Base-by-base conservation (phyloP, 257 asterid genomes). In the Solanum bulbocastanum region DNA sequence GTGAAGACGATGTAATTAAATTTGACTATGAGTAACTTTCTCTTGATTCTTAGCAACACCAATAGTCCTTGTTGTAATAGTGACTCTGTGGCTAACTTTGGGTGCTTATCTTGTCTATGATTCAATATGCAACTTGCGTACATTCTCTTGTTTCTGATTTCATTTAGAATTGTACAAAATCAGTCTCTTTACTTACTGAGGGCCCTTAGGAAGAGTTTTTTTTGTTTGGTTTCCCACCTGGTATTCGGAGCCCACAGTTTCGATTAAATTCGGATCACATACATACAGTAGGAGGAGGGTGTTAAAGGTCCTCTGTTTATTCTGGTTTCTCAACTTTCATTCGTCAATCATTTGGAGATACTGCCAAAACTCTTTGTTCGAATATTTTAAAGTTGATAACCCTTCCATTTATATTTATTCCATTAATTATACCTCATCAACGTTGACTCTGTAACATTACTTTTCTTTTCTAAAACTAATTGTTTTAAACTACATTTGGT, bases 211-310 rank as follows among this genome's bases (percentile, higher is more conserved):
- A 23, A 36, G 46, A 36, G 30, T 1, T 73, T 7, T 18, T 3
- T 56, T 56, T 7, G 9, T 56, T 56, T 56, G 25, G 65, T 56
- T 56, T 56, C 1, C 23, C 9, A 52, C 60, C 0, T 0, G 58
- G 23, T 52, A 0, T 49, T 49, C 0, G 3, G 22, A 49, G 3
- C 60, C 8, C 0, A 1, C 4, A 44, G 6, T 6, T 14, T 3
- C n/a, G n/a, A 56, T 1, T 56, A 56, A 56, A 56, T 56, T 20
- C 11, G 10, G 2, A 56, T 56, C 2, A 4, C 10, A 8, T 1
- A 18, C 62, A 16, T 1, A 18, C 62, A 16, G 0, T 11, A 56
- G 33, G 73, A 2, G 32, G 83, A 36, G 83, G 33, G 35, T 23
- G 33, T 78, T 42, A 40, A 40, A 10, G 22, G 83, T 39, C 83